A percentile compares a stretch with the other conserved stretches of the same genome.
phyloP scores from a whole-genome alignment of 2,329 filamentous ascomycete genomes.

The Leptographium galeiforme region DNA sequence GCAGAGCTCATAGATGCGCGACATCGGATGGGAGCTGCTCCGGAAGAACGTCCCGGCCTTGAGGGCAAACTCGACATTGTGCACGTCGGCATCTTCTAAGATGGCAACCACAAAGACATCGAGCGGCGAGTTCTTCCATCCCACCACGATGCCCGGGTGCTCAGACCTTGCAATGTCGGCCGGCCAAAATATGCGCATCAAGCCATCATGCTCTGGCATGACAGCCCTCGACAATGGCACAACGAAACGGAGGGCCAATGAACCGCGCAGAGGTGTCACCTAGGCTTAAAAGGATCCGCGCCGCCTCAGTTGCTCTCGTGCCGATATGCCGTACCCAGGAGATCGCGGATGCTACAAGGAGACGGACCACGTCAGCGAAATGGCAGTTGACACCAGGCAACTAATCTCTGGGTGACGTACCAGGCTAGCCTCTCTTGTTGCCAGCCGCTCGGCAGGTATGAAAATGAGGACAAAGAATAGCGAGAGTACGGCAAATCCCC shows the following conservation, averaged over 20 bases:
- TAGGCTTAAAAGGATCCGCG: slow-evolving; percentile 74
- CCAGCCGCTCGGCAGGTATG: slow-evolving; percentile 72
- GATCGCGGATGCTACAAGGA: slow-evolving; percentile 62
- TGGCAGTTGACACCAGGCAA: neutral
- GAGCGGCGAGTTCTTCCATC: slow-evolving; percentile 85
- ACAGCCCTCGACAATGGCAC: slow-evolving; percentile 20
- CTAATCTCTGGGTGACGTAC: slow-evolving; percentile 41
- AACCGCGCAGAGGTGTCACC: slow-evolving; percentile 14
- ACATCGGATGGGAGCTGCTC: slow-evolving; percentile 65
- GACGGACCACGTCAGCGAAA: neutral
- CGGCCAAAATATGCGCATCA: slow-evolving; percentile 99
- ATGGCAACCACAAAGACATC: slow-evolving; percentile 86
- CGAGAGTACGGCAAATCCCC: slow-evolving; percentile 73
- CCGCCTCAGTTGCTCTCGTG: slow-evolving; percentile 85
- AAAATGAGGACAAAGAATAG: slow-evolving; percentile 74
- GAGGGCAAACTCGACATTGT: slow-evolving; percentile 77
- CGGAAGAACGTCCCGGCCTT: slow-evolving; percentile 72
- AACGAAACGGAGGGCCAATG: neutral
- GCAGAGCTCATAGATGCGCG: slow-evolving; percentile 72
- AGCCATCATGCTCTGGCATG: slow-evolving; percentile 66
- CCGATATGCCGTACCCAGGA: slow-evolving; percentile 70
- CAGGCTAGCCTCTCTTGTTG: slow-evolving; percentile 63
- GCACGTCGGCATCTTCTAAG: slow-evolving; percentile 77
- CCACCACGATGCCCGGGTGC: slow-evolving; percentile 74
- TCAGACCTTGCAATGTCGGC: slow-evolving; percentile 63